These are phyloP conservation scores for Exophiala lecanii-corni DNA, from an alignment of 2,329 filamentous ascomycete genomes.

Conservation along the genomic window DNA sequence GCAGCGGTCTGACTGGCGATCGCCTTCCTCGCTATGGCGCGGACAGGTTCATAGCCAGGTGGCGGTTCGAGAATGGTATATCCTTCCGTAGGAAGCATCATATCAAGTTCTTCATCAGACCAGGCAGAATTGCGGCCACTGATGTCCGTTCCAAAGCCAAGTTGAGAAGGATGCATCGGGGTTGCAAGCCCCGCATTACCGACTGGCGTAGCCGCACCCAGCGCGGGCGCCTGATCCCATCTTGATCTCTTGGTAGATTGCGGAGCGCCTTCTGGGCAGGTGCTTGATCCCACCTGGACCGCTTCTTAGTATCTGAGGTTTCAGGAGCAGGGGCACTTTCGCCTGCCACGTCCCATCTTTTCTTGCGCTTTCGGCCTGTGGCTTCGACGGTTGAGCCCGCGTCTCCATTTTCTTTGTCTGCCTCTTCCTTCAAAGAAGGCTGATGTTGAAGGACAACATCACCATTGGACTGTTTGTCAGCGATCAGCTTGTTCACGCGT, in stretches of 20 bases:
- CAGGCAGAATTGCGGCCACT: slow-evolving; percentile 68
- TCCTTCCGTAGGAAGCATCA: slow-evolving; percentile 83
- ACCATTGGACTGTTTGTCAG: slow-evolving; percentile 59
- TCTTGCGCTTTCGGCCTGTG: slow-evolving; percentile 75
- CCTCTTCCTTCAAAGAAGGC: slow-evolving; percentile 64
- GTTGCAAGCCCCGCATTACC: slow-evolving; percentile 70
- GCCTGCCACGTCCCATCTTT: slow-evolving; percentile 84
- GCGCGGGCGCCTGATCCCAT: slow-evolving; percentile 82
- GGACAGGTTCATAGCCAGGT: slow-evolving; percentile 82
- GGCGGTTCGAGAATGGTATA: slow-evolving; percentile 90
- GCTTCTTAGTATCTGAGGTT: slow-evolving; percentile 61
- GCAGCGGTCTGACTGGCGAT: slow-evolving; percentile 67
- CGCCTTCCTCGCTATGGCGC: slow-evolving; percentile 69
- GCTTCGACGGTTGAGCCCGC: slow-evolving; percentile 61
- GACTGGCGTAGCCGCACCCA: slow-evolving; percentile 64
- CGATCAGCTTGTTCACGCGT: slow-evolving; percentile 72
- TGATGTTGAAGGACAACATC: slow-evolving; percentile 55
- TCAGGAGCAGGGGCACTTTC: slow-evolving; percentile 50
- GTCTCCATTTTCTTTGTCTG: slow-evolving; percentile 69
- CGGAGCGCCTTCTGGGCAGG: slow-evolving; percentile 55
- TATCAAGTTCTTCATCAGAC: slow-evolving; percentile 85
- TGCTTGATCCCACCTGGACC: slow-evolving; percentile 84
- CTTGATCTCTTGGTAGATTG: slow-evolving; percentile 74
- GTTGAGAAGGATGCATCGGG: slow-evolving; percentile 61
- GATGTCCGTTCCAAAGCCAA: slow-evolving; percentile 74